Base-by-base conservation (phyloP, 345 rosid species). In the Pistacia vera region DNA sequence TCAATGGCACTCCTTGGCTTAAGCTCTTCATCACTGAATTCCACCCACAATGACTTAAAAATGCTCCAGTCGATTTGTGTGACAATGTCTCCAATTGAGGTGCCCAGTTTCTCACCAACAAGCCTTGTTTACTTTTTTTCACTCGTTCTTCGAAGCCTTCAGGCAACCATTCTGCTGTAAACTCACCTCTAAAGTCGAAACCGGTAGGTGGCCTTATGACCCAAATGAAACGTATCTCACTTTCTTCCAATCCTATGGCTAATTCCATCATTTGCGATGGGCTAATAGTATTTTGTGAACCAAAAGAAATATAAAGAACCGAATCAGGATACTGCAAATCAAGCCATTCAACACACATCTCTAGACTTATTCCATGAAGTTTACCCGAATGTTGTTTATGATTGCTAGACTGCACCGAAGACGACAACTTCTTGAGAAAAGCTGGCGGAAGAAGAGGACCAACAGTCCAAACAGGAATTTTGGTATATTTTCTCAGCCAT, bases 31-130 rank as follows among this genome's bases (percentile, higher is more conserved):
- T 1, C 7, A 75, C 77, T 1, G 88, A 87, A 71, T 89, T 89
- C 93, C 93, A 87, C 8, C 91, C 91, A 17, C 91, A 87, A 41
- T 87, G 87, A 74, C 87, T 87, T 10, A 87, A 28, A 70, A 89
- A 87, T 16, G 81, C 86, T 33, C 87, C 85, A 0, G 83, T 87
- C 0, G 91, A 84, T 33, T 46, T 9, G 33, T 87, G 90, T 14
- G 78, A 71, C 77, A 87, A 79, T 4, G 86, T 89, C 71, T 81
- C 88, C 83, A 84, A 41, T 63, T 89, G 91, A 0, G 91, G 86
- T 38, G 85, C 93, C 89, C 88, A 89, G 73, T 79, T 71, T 11
- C 65, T 66, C 70, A 87, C 87, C 76, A 87, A 8, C 73, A 89
- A 52, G 1, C 88, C 91, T 62, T 48, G 74, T 8, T 80, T 72